phyloP scores from a whole-genome alignment of 2,329 filamentous ascomycete species.

The Plectosphaerella plurivora region DNA sequence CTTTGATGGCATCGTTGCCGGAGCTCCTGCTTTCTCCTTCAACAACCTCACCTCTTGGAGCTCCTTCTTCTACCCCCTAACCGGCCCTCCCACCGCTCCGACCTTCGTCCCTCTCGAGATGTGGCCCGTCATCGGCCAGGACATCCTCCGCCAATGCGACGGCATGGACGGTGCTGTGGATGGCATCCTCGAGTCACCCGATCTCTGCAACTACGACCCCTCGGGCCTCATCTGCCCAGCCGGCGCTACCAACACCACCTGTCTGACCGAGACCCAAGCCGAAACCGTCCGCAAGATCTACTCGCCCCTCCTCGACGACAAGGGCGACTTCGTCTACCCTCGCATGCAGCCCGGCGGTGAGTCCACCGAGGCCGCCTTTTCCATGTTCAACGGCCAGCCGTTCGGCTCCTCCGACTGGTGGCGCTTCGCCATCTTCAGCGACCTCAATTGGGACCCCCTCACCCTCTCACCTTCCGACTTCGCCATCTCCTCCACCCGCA shows the following conservation, averaged over 20 bases:
- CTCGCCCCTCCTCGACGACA: constrained; percentile 18
- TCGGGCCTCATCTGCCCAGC: constrained; percentile 35
- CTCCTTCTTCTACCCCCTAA: constrained; percentile 41
- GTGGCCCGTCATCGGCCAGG: constrained; percentile 7
- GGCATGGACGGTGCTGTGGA: constrained; percentile 42
- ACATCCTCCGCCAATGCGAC: constrained; percentile 40
- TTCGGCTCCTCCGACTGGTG: constrained; percentile 24
- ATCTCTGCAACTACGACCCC: constrained; percentile 37
- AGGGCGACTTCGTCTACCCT: constrained; percentile 32
- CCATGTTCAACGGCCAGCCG: constrained; percentile 23
- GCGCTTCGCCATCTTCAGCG: constrained; percentile 34
- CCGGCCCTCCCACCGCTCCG: constrained; percentile 28
- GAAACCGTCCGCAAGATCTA: constrained; percentile 25
- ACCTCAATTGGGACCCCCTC: constrained; percentile 29
- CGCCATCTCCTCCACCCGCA: constrained; percentile 19
- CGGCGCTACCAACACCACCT: constrained; percentile 16
- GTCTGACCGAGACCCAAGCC: constrained; percentile 38
- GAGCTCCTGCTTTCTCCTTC: constrained; percentile 33
- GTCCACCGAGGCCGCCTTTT: constrained; percentile 32
- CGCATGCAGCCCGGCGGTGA: constrained; percentile 45
- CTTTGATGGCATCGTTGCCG: constrained; percentile 53
- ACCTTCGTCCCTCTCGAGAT: constrained; percentile 16
- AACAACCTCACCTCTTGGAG: constrained; percentile 35
- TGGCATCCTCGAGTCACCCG: constrained; percentile 40
- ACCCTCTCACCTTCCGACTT: constrained; percentile 32